A percentile compares a stretch with the other conserved stretches of the same genome.
Evolutionary conservation across 768 basidiomycete genomes (phyloP).

Genomic region (Boletus eberwhitei): DNA sequence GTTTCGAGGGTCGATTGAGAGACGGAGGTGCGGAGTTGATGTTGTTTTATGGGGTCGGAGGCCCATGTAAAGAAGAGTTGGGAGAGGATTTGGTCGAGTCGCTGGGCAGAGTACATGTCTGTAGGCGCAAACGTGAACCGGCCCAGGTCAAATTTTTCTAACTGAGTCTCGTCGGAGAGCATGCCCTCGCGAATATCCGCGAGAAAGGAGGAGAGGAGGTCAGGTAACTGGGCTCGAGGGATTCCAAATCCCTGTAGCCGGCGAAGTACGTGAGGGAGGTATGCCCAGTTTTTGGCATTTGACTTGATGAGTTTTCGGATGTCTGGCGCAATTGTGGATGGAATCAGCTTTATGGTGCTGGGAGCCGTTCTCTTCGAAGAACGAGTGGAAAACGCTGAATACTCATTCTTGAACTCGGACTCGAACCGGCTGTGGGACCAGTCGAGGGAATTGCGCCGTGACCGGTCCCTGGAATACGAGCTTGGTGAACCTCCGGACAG

Average conservation of each 20-base stretch:
- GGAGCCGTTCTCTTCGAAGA: not conserved
- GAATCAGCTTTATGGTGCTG: not conserved
- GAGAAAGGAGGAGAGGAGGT: conserved; percentile 44
- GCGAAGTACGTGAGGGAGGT: conserved; percentile 24
- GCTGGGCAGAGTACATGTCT: conserved; percentile 22
- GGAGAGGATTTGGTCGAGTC: conserved; percentile 49
- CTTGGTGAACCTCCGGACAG: not conserved
- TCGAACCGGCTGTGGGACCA: conserved; percentile 1
- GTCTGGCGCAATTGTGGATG: conserved; percentile 8
- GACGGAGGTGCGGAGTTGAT: conserved; percentile 26
- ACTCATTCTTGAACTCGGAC: not conserved
- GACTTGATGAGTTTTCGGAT: conserved; percentile 30
- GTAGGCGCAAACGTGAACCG: conserved; percentile 41
- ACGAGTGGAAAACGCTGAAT: not conserved
- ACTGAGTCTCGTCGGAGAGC: conserved; percentile 12
- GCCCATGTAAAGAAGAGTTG: conserved; percentile 59
- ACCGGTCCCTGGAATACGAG: not conserved
- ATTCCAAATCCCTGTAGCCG: conserved; percentile 53
- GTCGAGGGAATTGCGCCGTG: not conserved
- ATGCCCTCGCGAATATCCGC: conserved; percentile 36
- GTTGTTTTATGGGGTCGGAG: conserved; percentile 30
- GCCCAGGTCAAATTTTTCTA: conserved; percentile 36
- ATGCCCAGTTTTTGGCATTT: conserved; percentile 41
- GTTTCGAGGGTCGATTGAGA: conserved; percentile 33
- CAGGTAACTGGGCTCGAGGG: conserved; percentile 33